Base-by-base conservation (phyloP, 225 moss, liverwort and hornwort species). In the Asterella californica region DNA sequence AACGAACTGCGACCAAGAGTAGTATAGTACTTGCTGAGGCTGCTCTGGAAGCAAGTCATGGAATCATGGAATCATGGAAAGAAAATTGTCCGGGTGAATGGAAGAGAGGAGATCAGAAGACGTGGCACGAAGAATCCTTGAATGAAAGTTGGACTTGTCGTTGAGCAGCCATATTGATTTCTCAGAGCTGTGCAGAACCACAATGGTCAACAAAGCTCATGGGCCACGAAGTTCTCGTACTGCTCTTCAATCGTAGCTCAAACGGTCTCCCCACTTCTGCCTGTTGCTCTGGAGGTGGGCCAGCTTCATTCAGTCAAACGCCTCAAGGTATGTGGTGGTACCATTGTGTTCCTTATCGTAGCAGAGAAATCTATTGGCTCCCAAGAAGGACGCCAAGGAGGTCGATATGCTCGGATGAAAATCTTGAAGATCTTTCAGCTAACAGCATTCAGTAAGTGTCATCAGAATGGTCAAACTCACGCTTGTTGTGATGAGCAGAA, bases 271-370 rank as follows among this genome's bases (percentile, higher is more conserved):
- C 91, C 90, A 24, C 75, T 91, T 60, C 85, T 91, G 76, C 90
- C 91, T 14, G 86, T 91, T 77, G 88, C 91, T 67, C 88, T 91
- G 47, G 91, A 91, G 76, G 80, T 87, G 78, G 91, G 91, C 30
- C 88, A 91, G 76, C 80, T 88, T 62, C 87, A 91, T 81, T 90
- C 91, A 66, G 78, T 84, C 62, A 78, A 47, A 63, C 88, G 88
- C 25, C 87, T 91, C 6, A 83, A 91, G 91, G 91, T 90, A 78
- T 59, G 77, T 76, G 50, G 6, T 2, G 18, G 17, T 18, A 37
- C 36, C 6, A 5, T 6, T 17, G 21, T 37, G 72, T 72, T 29
- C 48, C 38, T 2, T 49, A 2, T 49, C 29, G 11, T 72, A 12
- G 49, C 21, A 72, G 15, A 49, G 48, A 10, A 14, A n/a, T 72